These are phyloP conservation scores for Pleurotus salmoneostramineus DNA, from an alignment of 768 basidiomycete species.

Conservation along the genomic window DNA sequence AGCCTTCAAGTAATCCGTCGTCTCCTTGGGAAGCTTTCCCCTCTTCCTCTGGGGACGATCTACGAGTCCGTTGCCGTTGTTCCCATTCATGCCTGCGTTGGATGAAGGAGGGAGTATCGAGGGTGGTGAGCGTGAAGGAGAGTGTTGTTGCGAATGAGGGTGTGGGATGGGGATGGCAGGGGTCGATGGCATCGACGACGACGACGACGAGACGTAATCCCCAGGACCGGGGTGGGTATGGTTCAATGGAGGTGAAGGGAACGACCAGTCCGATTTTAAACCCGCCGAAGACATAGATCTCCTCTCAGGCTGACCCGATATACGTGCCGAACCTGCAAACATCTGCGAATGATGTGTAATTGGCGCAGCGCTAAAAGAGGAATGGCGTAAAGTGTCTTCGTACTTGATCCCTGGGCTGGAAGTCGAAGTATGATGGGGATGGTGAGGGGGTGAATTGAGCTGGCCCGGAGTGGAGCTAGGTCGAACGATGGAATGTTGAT, in stretches of 20 bases:
- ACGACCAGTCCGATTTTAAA: slow-evolving; percentile 72
- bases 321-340: slow-evolving; percentile 66
- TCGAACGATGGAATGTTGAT: slow-evolving; percentile 41
- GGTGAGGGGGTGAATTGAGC: background rate
- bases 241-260: slow-evolving; percentile 53
- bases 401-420: slow-evolving; percentile 57
- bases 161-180: slow-evolving; percentile 37
- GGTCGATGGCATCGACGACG: slow-evolving; percentile 42
- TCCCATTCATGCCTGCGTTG: slow-evolving; percentile 42
- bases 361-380: slow-evolving; percentile 53
- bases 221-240: slow-evolving; percentile 37
- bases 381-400: slow-evolving; percentile 67
- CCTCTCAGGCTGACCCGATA: slow-evolving; percentile 67
- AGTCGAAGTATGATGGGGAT: slow-evolving; percentile 13
- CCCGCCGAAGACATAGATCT: slow-evolving; percentile 39
- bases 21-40: slow-evolving; percentile 87
- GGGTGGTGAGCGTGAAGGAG: slow-evolving; percentile 53
- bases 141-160: slow-evolving; percentile 13
- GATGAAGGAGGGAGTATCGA: slow-evolving; percentile 35
- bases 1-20: slow-evolving; percentile 84
- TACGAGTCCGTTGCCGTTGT: slow-evolving; percentile 51
- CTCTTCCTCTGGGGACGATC: slow-evolving; percentile 80
- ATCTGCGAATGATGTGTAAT: slow-evolving; percentile 50
- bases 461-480: slow-evolving; percentile 67
- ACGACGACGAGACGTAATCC: slow-evolving; percentile 10